Evolutionary conservation across 331 rosid species (phyloP).

Genomic region (Stylosanthes scabra): DNA sequence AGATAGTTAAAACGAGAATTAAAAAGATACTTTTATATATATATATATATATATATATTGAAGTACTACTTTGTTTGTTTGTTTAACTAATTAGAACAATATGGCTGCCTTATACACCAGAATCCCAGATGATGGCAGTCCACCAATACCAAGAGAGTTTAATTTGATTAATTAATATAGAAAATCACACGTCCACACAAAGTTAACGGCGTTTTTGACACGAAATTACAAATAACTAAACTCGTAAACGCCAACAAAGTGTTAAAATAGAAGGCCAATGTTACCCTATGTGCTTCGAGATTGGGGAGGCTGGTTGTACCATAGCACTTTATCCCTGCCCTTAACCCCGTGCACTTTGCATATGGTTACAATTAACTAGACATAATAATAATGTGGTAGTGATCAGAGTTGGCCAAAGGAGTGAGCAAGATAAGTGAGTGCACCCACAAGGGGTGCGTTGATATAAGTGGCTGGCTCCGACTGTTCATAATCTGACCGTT

Average conservation of each 20-base stretch:
- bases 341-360: conserved; percentile 43
- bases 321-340: conserved; percentile 29
- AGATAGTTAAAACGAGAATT: too few species aligned
- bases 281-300: conserved; percentile 47
- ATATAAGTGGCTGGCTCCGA: conserved; percentile 92
- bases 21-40: too few species aligned
- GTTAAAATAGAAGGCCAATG: conserved; percentile 13
- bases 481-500: conserved; percentile 87
- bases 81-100: not conserved
- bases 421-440: conserved; percentile 89
- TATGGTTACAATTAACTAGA: not conserved
- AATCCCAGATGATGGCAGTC: not conserved
- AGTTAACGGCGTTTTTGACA: conserved; percentile 35
- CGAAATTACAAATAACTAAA: conserved; percentile 2
- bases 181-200: not conserved
- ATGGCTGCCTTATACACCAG: not conserved
- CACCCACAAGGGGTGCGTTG: conserved; percentile 88
- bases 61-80: too few species aligned
- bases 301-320: conserved; percentile 44
- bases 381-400: too few species aligned
- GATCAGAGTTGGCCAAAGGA: conserved; percentile 76
- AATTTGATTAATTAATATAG: too few species aligned
- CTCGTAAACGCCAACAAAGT: conserved; percentile 21
- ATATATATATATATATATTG: too few species aligned
- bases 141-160: not conserved